Conservation (phyloP, 176 grass and related monocot genomes). For the Typha latifolia region DNA sequence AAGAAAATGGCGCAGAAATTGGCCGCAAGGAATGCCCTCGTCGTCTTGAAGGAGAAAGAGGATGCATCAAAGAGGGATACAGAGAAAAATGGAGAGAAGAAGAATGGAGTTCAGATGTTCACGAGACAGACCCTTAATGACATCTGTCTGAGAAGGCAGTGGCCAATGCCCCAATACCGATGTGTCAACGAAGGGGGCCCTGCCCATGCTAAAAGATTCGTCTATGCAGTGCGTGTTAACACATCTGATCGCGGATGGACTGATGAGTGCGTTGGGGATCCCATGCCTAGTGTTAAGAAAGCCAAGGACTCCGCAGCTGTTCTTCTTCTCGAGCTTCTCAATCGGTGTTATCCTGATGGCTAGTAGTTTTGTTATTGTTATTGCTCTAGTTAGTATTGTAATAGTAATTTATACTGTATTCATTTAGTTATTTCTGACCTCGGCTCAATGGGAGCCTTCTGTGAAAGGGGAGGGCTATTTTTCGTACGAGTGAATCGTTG, state of each 20-base stretch:
- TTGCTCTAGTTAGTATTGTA: not conserved
- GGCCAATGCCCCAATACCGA: slow-evolving; percentile 95
- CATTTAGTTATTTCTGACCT: too few relatives aligned
- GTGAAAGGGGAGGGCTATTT: too few relatives aligned
- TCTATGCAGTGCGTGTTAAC: slow-evolving; percentile 77
- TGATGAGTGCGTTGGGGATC: slow-evolving; percentile 83
- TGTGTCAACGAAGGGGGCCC: slow-evolving; percentile 84
- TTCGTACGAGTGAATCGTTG: too few relatives aligned
- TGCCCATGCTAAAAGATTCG: slow-evolving; percentile 89
- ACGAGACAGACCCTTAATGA: slow-evolving; percentile 94
- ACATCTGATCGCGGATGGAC: slow-evolving; percentile 84
- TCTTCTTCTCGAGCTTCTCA: slow-evolving; percentile 90
- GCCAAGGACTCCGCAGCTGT: slow-evolving; percentile 85
- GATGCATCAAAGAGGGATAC: slow-evolving; percentile 47
- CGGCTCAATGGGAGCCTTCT: too few relatives aligned
- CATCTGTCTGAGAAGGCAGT: slow-evolving; percentile 86
- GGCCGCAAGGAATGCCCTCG: slow-evolving; percentile 80
- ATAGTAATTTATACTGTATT: too few relatives aligned
- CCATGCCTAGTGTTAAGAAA: slow-evolving; percentile 96
- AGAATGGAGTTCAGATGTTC: slow-evolving; percentile 54
- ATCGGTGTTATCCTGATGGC: slow-evolving; percentile 41
- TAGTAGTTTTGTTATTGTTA: not conserved
- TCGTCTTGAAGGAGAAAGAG: slow-evolving; percentile 82
- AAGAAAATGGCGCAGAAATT: slow-evolving; percentile 99
- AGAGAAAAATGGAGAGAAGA: slow-evolving; percentile 65